Evolutionary conservation across 306 rosid species (phyloP), one percentile per base, ranked within the genome.

Genomic region (Cucurbita pepo): DNA sequence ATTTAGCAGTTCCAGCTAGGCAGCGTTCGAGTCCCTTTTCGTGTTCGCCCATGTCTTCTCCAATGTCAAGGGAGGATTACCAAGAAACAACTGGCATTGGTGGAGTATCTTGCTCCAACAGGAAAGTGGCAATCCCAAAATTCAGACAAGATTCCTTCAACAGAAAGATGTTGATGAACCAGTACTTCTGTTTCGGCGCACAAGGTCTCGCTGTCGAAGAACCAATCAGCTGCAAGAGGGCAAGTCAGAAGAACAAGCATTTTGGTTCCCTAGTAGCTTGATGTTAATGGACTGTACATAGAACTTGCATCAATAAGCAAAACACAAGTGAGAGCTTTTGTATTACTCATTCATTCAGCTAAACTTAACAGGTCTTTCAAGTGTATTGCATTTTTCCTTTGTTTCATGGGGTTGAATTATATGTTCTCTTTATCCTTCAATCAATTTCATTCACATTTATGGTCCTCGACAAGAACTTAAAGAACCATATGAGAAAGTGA

Each of bases 141-240:
- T 70, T 67, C 63, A 76, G 56, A 77, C 82, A 84, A 14, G 77
- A 79, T 58, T 87, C 90, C 44, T 75, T 83, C 73, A 62, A 81
- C 50, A 85, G 83, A 84, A 80, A 83, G 82, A 14, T 88, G 82
- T 11, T 88, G 81, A 89, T 89, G 90, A 89, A 85, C 78, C 77
- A 77, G 19, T 89, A 85, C 78, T 77, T 89, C 66, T 79, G 88
- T 70, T 84, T 92, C 69, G 96, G 95, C 22, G 87, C 96, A 38
- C 92, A 89, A 45, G 91, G 84, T 48, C 62, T 86, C 18, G 79
- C 78, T 0, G 74, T 69, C 57, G 84, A 89, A 61, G 87, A 85
- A 72, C 73, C 90, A 52, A 57, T 78, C 77, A 71, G 80, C 79
- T 82, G 82, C 79, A 79, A 77, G 34, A 75, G 78, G 73, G 44